Evolutionary conservation across 208 protist genomes (phyloP).

Genomic region (Trypanosomatidae sp.): DNA sequence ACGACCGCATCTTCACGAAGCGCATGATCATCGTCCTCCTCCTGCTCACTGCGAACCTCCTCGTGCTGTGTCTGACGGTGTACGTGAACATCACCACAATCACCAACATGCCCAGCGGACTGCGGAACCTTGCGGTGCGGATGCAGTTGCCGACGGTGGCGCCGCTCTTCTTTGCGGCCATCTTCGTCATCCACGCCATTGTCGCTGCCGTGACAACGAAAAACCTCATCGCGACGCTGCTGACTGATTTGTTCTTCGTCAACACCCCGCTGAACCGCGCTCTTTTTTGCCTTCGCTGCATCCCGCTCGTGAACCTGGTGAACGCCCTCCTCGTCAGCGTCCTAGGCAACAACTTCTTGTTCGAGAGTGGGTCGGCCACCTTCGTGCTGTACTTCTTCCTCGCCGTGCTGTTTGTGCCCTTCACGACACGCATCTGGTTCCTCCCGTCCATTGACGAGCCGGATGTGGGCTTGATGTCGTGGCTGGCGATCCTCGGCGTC

Average conservation of each 20-base stretch:
- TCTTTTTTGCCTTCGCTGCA: constrained; percentile 67
- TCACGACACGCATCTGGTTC: constrained; percentile 78
- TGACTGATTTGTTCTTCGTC: constrained; percentile 66
- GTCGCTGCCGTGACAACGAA: constrained; percentile 35
- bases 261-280: constrained; percentile 62
- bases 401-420: constrained; percentile 58
- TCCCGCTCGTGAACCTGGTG: constrained; percentile 66
- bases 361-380: constrained; percentile 44
- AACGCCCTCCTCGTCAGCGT: constrained; percentile 74
- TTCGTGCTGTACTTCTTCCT: constrained; percentile 61
- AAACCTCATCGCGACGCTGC: constrained; percentile 54
- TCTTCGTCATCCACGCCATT: constrained; percentile 62
- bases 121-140: constrained; percentile 33
- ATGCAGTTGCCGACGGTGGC: constrained; percentile 54
- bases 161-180: constrained; percentile 49
- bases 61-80: constrained; percentile 37
- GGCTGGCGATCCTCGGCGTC: constrained; percentile 60
- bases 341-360: constrained; percentile 70
- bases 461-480: constrained; percentile 49
- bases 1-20: constrained; percentile 42
- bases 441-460: constrained; percentile 76
- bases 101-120: constrained; percentile 9
- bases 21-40: constrained; percentile 47
- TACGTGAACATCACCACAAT: constrained; percentile 41
- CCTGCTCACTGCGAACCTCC: constrained; percentile 46